Conservation (phyloP, 306 rosid genomes). For the Cyamopsis tetragonoloba region DNA sequence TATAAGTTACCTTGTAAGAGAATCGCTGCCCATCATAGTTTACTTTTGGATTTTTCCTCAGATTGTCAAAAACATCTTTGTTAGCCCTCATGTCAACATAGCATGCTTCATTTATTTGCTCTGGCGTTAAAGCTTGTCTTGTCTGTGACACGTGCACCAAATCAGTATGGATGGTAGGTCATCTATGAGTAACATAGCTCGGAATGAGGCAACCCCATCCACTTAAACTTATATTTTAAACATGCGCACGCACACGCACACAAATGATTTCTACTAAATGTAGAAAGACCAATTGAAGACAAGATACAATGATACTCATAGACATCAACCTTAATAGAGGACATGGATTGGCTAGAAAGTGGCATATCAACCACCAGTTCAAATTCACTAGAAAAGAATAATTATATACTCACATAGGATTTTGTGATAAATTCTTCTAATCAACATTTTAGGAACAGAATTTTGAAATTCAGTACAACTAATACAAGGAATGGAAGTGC, state of each 20-base stretch:
- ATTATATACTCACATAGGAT: background rate
- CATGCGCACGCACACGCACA: background rate
- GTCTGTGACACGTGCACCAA: conserved; percentile 45
- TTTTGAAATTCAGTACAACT: background rate
- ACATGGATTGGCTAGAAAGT: background rate
- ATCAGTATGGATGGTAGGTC: conserved; percentile 3
- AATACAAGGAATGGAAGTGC: background rate
- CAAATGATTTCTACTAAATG: background rate
- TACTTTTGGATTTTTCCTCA: conserved; percentile 86
- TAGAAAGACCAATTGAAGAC: background rate
- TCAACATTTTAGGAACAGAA: background rate
- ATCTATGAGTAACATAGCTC: background rate
- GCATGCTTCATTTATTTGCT: conserved; percentile 76
- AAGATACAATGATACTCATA: background rate
- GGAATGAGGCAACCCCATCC: background rate
- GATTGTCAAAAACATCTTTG: conserved; percentile 81
- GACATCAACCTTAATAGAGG: background rate
- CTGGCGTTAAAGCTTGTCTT: conserved; percentile 71
- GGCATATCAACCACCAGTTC: background rate
- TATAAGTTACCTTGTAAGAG: conserved; percentile 72
- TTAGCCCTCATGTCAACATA: conserved; percentile 78
- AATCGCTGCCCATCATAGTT: conserved; percentile 81
- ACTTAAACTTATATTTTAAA: background rate
- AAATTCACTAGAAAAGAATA: background rate
- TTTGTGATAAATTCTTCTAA: background rate